Evolutionary conservation across 768 basidiomycete genomes (phyloP), one percentile per base, ranked within the genome.

Genomic region (Wakefieldia striispora): DNA sequence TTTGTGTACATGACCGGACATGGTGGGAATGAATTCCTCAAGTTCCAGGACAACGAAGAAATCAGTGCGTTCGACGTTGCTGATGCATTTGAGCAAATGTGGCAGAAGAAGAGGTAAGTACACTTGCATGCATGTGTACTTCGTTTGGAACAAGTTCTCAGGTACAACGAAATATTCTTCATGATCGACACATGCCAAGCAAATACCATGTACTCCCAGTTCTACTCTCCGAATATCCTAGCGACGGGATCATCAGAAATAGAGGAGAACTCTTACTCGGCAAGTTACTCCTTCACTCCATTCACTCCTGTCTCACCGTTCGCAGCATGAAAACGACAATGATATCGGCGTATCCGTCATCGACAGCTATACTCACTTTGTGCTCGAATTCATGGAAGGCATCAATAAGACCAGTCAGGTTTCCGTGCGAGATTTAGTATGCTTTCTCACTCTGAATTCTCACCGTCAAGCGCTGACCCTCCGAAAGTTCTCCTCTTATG

Each of bases 171-270:
- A 66, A 83, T 99, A 42, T 80, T 99, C 61, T 97, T 95, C 75
- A 97, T 98, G 90, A 86, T 95, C 51, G 95, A 99, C 61, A 98
- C 95, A 0, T 99, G 95, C 64, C 94, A 99, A 69, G 97, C 95
- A 23, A 95, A 92, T 64, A 91, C 91, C 4, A 86, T 99, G 84
- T 97, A 91, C 63, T 83, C 86, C 44, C 89, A 93, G 63, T 82
- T 95, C 57, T 95, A 95, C 68, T 94, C 92, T 1, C 93, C 93
- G 0, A 91, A 95, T 57, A 86, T 97, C 43, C 79, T 95, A 3
- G 91, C 95, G 0, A 93, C 92, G 0, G 95, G 92, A 0, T 94
- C 91, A 0, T 90, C 91, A 9, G 70, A 79, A 43, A 71, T 95
- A 23, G 87, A 80, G 35, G 88, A 98, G 69, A 97, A 86, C 63